Conservation (phyloP, 768 basidiomycete genomes). For the Lactarius vividus region DNA sequence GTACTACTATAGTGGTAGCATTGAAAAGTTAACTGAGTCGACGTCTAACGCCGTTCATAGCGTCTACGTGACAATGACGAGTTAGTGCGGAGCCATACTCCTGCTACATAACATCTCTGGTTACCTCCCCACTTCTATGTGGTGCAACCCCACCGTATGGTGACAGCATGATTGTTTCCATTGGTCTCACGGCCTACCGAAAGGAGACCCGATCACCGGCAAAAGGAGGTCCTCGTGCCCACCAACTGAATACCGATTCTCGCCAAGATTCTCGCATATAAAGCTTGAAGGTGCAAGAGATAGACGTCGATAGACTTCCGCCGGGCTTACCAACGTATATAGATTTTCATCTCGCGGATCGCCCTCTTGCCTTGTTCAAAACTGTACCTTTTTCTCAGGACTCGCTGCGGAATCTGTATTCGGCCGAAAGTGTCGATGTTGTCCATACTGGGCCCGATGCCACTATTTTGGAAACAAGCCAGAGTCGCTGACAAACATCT, state of each 20-base stretch:
- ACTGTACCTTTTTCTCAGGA: slow-evolving; percentile 10
- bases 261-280: not conserved
- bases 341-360: not conserved
- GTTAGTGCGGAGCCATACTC: slow-evolving; percentile 44
- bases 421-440: slow-evolving; percentile 36
- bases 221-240: slow-evolving; percentile 4
- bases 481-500: slow-evolving; percentile 51
- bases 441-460: slow-evolving; percentile 52
- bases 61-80: slow-evolving; percentile 46
- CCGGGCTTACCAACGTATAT: slow-evolving; percentile 54
- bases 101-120: slow-evolving; percentile 46
- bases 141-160: slow-evolving; percentile 33
- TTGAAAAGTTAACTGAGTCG: slow-evolving; percentile 52
- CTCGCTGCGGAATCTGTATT: slow-evolving; percentile 21
- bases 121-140: slow-evolving; percentile 32
- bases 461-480: slow-evolving; percentile 53
- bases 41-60: slow-evolving; percentile 61
- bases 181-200: not conserved
- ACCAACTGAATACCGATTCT: slow-evolving; percentile 10
- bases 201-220: not conserved
- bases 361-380: not conserved
- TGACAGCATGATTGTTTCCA: slow-evolving; percentile 1
- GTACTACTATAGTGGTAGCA: no score
- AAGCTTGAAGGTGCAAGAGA: slow-evolving; percentile 34
- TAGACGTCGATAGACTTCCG: slow-evolving; percentile 55